Evolutionary conservation across 306 rosid genomes (phyloP), one percentile per base, ranked within the genome.

Genomic region (Trifolium dubium): DNA sequence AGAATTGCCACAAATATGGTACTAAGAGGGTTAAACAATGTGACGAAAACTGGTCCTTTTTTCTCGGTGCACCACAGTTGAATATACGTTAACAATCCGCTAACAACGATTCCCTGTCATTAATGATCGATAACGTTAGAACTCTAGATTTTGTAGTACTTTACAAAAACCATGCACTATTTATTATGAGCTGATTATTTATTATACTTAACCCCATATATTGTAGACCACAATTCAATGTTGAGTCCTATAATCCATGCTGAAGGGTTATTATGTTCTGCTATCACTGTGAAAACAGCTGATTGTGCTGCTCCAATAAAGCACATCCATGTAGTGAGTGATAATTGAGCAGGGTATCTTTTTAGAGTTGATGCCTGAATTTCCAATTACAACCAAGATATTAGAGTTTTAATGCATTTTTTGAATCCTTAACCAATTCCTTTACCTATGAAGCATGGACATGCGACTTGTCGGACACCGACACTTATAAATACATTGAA

Each of bases 41-140:
- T 89, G 29, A 92, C 93, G 71, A 91, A 94, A 77, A 94, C 97
- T 11, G 97, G 97, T 5, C 99, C 97, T 70, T 79, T 88, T 69
- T 84, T 69, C 73, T 86, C 88, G 11, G 87, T 92, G 77, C 95
- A 90, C 95, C 90, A 90, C 3, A 94, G 85, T 84, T 92, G 97
- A 73, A 89, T 60, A 82, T 83, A 92, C 19, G 74, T 35, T 28
- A 87, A 47, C 64, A 87, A 14, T 41, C 89, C 92, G 32, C 93
- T 79, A 63, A 67, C 71, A 10, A 88, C 83, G 23, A 92, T 75
- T 76, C 96, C 97, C 97, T 94, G 89, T 69, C 41, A 84, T 50
- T 29, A 35, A 53, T 58, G 46, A 56, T 62, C n/a, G 32, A 60
- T 58, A 23, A 79, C 5, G 64, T 76, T 30, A 34, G 32, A 64